Evolutionary conservation across 176 grass and related monocot genomes (phyloP), one percentile per base, ranked within the genome.

Genomic region (Phoenix dactylifera): DNA sequence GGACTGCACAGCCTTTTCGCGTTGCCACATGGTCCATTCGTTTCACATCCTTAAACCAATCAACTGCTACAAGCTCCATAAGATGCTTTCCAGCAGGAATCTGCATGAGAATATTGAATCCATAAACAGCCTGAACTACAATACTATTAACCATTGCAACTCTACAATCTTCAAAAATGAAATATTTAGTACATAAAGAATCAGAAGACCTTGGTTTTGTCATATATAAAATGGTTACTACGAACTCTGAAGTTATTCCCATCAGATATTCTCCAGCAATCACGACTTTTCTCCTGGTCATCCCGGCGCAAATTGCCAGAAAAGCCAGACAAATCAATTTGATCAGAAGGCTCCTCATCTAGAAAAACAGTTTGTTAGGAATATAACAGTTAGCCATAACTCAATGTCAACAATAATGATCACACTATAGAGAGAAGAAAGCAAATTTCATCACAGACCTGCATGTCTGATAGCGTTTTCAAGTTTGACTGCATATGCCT

Each of bases 161-260:
- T 14, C 35, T 14, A 14, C 35, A 44, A 12, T 9, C 9, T 14
- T 44, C 3, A 44, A 44, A 44, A 3, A 44, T 12, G 35, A 14
- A 3, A 44, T 14, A 44, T 12, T 14, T 12, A 44, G 35, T 14
- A 44, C 10, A 44, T 44, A 44, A 26, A 69, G 48, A 57, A 73
- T 70, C 66, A 73, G 14, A 26, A 69, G 52, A 97, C 87, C 86
- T 97, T 97, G 77, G 73, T 82, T 70, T 97, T 90, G 62, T 97
- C 83, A 73, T 85, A 80, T 74, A 77, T 60, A 65, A 97, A 97
- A 51, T 68, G 74, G 78, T 85, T 88, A 72, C 92, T 90, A 65
- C 92, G 81, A 56, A 97, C 92, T 90, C 83, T 90, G 72, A 97
- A 97, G 74, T 97, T 97, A 64, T 97, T 90, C 50, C 78, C 92